A percentile compares a stretch with the other conserved stretches of the same genome.
Evolutionary conservation across 1,284 basidiomycete genomes (phyloP).

Genomic region (Irpex sp.): DNA sequence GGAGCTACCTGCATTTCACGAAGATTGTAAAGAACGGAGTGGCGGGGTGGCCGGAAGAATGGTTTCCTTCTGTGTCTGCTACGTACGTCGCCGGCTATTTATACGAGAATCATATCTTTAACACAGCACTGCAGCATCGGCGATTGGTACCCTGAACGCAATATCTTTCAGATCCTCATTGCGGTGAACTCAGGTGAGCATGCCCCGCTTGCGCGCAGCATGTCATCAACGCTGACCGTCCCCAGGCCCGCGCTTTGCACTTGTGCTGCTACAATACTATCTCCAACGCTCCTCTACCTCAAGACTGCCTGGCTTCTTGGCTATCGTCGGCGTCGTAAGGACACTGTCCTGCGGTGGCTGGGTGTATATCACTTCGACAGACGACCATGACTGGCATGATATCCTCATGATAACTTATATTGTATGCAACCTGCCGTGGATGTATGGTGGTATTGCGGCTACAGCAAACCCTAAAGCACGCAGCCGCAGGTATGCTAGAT

Average conservation of each 20-base stretch:
- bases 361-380: slow-evolving; percentile 87
- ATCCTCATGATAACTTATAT: slow-evolving; percentile 87
- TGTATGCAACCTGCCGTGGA: slow-evolving; percentile 83
- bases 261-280: slow-evolving; percentile 75
- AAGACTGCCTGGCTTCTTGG: slow-evolving; percentile 51
- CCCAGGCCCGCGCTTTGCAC: slow-evolving; percentile 74
- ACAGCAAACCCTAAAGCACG: slow-evolving; percentile 42
- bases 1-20: slow-evolving; percentile 73
- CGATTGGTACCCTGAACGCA: slow-evolving; percentile 90
- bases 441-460: slow-evolving; percentile 66
- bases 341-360: slow-evolving; percentile 89
- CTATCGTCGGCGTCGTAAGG: slow-evolving; percentile 66
- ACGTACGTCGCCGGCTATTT: slow-evolving; percentile 55
- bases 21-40: slow-evolving; percentile 89
- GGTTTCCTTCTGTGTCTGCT: slow-evolving; percentile 92
- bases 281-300: slow-evolving; percentile 45
- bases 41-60: slow-evolving; percentile 85
- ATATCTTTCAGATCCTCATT: slow-evolving; percentile 88
- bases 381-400: slow-evolving; percentile 84
- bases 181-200: slow-evolving; percentile 73
- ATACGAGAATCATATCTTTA: neutral
- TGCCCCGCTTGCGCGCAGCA: slow-evolving; percentile 3
- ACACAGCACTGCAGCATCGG: slow-evolving; percentile 61
- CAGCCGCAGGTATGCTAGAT: slow-evolving; percentile 46
- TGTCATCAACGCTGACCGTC: neutral